Percentiles rank a stretch among this genome's conserved stretches.
These are phyloP conservation scores for Boletus rubescentipes DNA, from an alignment of 768 basidiomycete species.

Conservation along the genomic window DNA sequence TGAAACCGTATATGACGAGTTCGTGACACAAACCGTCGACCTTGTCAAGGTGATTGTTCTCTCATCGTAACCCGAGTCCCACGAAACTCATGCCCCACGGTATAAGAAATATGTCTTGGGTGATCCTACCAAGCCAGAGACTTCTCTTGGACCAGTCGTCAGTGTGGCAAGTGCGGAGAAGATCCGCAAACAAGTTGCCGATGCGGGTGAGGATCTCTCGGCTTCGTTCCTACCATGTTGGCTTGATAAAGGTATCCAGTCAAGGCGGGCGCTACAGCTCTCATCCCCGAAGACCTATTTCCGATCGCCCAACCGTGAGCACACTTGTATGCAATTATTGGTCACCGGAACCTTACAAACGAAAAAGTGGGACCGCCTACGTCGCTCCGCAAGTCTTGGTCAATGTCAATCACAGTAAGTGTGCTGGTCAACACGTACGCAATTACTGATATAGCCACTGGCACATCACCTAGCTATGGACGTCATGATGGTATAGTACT, in stretches of 20 bases:
- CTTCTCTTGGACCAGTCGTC: constrained; percentile 91
- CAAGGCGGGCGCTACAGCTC: constrained; percentile 71
- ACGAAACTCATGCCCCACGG: neutral
- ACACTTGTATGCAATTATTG: neutral
- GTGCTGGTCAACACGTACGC: neutral
- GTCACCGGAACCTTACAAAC: neutral
- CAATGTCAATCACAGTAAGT: constrained; percentile 84
- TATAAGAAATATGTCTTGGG: constrained; percentile 77
- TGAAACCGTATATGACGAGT: constrained; percentile 74
- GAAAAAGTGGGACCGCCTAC: constrained; percentile 69
- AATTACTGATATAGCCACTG: constrained; percentile 4
- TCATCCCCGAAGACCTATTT: constrained; percentile 70
- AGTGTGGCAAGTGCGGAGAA: constrained; percentile 80
- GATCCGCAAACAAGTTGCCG: constrained; percentile 83
- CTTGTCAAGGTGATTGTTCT: constrained; percentile 57
- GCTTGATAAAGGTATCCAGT: constrained; percentile 41
- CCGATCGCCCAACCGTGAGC: constrained; percentile 65
- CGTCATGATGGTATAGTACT: constrained; percentile 71
- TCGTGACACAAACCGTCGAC: constrained; percentile 72
- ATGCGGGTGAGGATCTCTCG: constrained; percentile 59
- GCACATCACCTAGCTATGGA: constrained; percentile 73
- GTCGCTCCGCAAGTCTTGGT: constrained; percentile 91
- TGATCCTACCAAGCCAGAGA: constrained; percentile 72
- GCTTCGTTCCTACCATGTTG: neutral
- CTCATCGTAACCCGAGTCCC: neutral